phyloP scores from a whole-genome alignment of 352 stramenopile genomes.

The Phytopythium oedochilum region DNA sequence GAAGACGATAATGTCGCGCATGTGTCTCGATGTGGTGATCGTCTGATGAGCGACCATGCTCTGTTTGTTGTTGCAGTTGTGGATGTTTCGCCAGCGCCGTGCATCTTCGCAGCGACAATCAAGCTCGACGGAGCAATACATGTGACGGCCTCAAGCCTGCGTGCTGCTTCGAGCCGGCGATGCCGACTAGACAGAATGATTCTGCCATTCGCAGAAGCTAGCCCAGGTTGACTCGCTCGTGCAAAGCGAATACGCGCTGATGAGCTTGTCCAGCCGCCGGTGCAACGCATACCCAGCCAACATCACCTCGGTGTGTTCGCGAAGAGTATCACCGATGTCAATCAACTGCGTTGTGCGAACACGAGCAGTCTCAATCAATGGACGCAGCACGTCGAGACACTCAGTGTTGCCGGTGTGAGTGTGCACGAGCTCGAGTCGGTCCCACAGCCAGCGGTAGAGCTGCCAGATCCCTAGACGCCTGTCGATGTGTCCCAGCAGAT shows the following conservation, averaged over 20 bases:
- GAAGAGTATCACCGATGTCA: background rate
- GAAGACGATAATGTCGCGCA: too few relatives aligned
- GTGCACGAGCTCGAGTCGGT: background rate
- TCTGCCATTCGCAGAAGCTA: background rate
- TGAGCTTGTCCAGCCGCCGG: conserved; percentile 1
- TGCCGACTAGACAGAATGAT: too few relatives aligned
- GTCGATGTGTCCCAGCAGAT: background rate
- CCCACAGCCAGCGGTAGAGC: background rate
- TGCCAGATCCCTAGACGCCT: background rate
- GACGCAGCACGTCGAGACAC: background rate
- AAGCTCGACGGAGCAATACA: too few relatives aligned
- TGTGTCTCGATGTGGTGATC: too few relatives aligned
- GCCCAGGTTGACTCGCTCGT: background rate
- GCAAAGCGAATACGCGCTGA: background rate
- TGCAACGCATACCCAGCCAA: background rate
- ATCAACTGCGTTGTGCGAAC: background rate
- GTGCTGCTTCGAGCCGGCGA: too few relatives aligned
- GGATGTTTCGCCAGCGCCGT: too few relatives aligned
- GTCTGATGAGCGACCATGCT: too few relatives aligned
- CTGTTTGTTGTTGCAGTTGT: too few relatives aligned
- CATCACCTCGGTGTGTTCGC: background rate
- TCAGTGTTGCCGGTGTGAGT: background rate
- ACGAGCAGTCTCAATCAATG: background rate
- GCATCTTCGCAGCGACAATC: too few relatives aligned
- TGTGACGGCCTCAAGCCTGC: too few relatives aligned